Conservation (phyloP, 257 asterid species). For the Solanum chiquidenum region DNA sequence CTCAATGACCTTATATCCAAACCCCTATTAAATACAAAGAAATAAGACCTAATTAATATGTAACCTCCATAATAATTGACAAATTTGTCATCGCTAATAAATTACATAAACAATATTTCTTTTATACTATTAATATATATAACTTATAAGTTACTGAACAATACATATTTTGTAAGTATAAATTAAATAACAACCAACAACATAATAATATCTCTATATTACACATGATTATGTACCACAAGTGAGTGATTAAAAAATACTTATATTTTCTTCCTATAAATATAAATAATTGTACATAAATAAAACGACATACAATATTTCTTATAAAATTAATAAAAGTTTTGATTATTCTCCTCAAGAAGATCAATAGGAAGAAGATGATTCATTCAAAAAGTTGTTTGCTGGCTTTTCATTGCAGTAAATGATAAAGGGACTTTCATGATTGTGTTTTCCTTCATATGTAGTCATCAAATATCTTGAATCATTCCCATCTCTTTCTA, state of each 20-base stretch:
- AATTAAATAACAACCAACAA: neutral
- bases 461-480: constrained; percentile 19
- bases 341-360: neutral
- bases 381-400: neutral
- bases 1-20: neutral
- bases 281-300: neutral
- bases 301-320: neutral
- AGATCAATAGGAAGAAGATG: neutral
- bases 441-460: constrained; percentile 27
- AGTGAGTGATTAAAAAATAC: neutral
- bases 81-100: neutral
- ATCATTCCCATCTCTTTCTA: constrained; percentile 28
- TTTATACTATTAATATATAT: too few species aligned
- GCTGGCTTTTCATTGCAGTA: neutral
- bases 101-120: neutral
- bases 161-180: neutral
- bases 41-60: neutral
- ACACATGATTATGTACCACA: neutral
- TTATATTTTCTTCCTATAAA: neutral
- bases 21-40: neutral
- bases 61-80: neutral
- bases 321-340: neutral
- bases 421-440: constrained; percentile 11
- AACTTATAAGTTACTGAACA: neutral
- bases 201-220: neutral